These are phyloP conservation scores for Ilex aquifolium DNA, from an alignment of 257 asterid genomes.

Conservation along the genomic window DNA sequence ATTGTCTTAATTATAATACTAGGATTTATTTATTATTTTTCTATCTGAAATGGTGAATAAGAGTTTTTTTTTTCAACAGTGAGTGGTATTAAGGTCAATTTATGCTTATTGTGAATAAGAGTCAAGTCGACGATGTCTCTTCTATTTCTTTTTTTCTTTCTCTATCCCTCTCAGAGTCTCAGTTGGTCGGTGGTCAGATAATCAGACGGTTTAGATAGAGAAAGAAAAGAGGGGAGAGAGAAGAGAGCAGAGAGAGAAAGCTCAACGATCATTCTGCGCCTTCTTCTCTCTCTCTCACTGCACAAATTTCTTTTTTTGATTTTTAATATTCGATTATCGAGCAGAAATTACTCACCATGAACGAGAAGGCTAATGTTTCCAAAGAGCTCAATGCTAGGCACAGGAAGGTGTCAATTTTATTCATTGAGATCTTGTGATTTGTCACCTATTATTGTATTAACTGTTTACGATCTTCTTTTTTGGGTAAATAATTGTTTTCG, in stretches of 20 bases:
- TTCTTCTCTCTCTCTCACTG: conserved; percentile 17
- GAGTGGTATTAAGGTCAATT: no score
- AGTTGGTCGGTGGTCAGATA: no score
- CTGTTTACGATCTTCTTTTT: background rate
- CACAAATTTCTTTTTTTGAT: conserved; percentile 10
- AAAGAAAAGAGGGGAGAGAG: no score
- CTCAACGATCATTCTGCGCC: conserved; percentile 4
- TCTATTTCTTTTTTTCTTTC: no score
- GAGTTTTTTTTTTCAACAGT: no score
- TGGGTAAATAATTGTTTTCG: background rate
- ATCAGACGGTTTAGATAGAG: no score
- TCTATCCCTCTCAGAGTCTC: no score
- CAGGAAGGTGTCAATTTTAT: conserved; percentile 56
- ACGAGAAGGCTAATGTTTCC: conserved; percentile 87
- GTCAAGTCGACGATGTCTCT: no score
- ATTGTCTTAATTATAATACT: no score
- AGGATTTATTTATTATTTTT: no score
- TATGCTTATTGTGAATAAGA: no score
- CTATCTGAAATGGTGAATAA: no score
- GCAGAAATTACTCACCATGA: conserved; percentile 44
- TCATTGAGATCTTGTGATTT: background rate
- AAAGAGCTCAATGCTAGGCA: conserved; percentile 95
- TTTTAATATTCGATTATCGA: background rate
- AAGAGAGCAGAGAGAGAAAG: conserved; percentile 14
- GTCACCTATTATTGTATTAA: background rate